phyloP scores from a whole-genome alignment of 169 alveolate genomes.

The Plasmodium relictum region DNA sequence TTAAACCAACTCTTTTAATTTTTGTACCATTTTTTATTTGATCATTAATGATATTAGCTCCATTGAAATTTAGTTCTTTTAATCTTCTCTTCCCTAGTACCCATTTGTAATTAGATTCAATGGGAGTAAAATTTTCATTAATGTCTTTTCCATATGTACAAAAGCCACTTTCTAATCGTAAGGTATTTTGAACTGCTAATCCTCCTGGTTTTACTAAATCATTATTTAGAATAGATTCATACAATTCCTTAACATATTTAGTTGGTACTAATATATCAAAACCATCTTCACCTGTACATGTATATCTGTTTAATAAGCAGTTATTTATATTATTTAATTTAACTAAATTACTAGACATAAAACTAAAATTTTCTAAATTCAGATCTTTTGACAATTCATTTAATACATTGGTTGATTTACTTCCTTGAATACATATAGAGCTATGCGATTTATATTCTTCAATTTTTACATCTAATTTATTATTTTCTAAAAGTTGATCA shows the following conservation, averaged over 20 bases:
- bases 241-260: conserved; percentile 34
- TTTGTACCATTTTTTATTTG: conserved; percentile 73
- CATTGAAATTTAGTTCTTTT: conserved; percentile 74
- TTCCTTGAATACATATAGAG: conserved; percentile 71
- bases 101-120: conserved; percentile 78
- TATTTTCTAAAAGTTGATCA: conserved; percentile 48
- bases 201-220: conserved; percentile 78
- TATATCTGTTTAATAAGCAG: conserved; percentile 60
- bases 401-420: conserved; percentile 55
- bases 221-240: conserved; percentile 47
- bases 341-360: conserved; percentile 63
- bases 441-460: conserved; percentile 72
- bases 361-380: conserved; percentile 58
- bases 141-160: conserved; percentile 77
- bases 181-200: conserved; percentile 63
- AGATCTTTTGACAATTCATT: conserved; percentile 31
- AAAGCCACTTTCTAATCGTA: conserved; percentile 78
- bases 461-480: conserved; percentile 41
- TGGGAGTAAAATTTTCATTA: conserved; percentile 68
- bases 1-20: conserved; percentile 64
- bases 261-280: conserved; percentile 71
- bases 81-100: conserved; percentile 65
- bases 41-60: conserved; percentile 65
- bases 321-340: conserved; percentile 41
- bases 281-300: conserved; percentile 80